Evolutionary conservation across 805 yeast genomes (phyloP).

Genomic region (Lipomyces sp.): DNA sequence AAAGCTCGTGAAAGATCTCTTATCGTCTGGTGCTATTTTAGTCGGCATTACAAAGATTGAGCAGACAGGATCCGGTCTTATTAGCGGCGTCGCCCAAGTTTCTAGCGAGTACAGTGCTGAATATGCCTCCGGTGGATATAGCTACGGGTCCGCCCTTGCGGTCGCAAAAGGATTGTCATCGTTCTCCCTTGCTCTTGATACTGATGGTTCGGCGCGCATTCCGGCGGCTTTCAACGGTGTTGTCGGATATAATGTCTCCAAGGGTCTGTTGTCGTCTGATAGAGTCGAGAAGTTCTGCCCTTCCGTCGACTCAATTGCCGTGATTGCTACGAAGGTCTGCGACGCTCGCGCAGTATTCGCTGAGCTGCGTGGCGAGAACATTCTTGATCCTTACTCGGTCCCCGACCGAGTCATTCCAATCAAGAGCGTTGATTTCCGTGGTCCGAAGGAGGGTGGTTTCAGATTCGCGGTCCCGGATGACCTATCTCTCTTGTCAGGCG

Average conservation of each 20-base stretch:
- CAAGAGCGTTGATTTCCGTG: constrained; percentile 26
- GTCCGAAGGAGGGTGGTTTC: constrained; percentile 26
- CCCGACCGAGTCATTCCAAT: constrained; percentile 23
- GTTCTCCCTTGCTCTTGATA: constrained; percentile 20
- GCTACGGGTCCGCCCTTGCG: constrained; percentile 24
- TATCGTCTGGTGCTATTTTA: constrained; percentile 19
- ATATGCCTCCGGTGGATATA: constrained; percentile 21
- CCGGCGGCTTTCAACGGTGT: constrained; percentile 23
- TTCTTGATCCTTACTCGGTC: constrained; percentile 18
- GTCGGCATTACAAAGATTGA: constrained; percentile 22
- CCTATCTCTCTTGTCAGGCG: constrained; percentile 10
- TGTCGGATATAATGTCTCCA: constrained; percentile 23
- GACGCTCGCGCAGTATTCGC: constrained; percentile 25
- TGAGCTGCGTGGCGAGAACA: constrained; percentile 19
- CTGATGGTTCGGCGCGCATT: constrained; percentile 25
- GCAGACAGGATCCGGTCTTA: constrained; percentile 11
- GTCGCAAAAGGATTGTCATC: constrained; percentile 20
- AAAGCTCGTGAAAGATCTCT: constrained; percentile 12
- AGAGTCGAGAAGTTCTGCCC: constrained; percentile 16
- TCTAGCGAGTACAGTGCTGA: constrained; percentile 17
- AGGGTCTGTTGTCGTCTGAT: constrained; percentile 21
- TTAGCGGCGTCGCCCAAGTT: constrained; percentile 2
- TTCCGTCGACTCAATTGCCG: constrained; percentile 19
- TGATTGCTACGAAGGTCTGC: constrained; percentile 15
- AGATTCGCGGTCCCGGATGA: constrained; percentile 23